Evolutionary conservation across 768 basidiomycete genomes (phyloP).

Genomic region (Gymnopilus junonius): DNA sequence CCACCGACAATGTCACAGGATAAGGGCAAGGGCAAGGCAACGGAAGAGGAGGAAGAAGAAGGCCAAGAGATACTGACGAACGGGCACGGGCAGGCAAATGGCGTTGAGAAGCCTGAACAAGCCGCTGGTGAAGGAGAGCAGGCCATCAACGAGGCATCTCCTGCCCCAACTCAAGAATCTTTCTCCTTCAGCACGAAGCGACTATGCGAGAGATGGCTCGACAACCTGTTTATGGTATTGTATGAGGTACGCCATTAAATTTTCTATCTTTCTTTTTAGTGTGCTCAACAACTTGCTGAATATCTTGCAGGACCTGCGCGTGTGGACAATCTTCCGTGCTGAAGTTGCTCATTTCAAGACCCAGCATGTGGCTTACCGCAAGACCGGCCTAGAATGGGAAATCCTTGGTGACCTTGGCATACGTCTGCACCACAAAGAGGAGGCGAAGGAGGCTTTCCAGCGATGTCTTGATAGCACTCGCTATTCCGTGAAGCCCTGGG

Average conservation of each 20-base stretch:
- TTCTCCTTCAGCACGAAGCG: conserved; percentile 97
- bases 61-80: conserved; percentile 26
- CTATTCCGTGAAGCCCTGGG: conserved; percentile 93
- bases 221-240: conserved; percentile 97
- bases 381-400: conserved; percentile 98
- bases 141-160: conserved; percentile 39
- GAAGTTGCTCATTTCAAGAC: conserved; percentile 99
- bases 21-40: conserved; percentile 28
- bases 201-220: conserved; percentile 96
- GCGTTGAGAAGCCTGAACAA: conserved; percentile 51
- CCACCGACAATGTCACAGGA: conserved; percentile 16
- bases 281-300: background rate
- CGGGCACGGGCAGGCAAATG: conserved; percentile 37
- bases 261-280: background rate
- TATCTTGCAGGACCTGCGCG: conserved; percentile 77
- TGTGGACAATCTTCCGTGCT: conserved; percentile 99
- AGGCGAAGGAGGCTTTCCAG: conserved; percentile 97
- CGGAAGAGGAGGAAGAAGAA: conserved; percentile 23
- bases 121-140: conserved; percentile 55
- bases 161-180: conserved; percentile 51
- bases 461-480: conserved; percentile 86
- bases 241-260: conserved; percentile 73
- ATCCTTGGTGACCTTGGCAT: conserved; percentile 93
- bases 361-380: conserved; percentile 96
- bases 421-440: conserved; percentile 96